Evolutionary conservation across 139 green algal genomes (phyloP).

Genomic region (Tetradesmus obliquus): DNA sequence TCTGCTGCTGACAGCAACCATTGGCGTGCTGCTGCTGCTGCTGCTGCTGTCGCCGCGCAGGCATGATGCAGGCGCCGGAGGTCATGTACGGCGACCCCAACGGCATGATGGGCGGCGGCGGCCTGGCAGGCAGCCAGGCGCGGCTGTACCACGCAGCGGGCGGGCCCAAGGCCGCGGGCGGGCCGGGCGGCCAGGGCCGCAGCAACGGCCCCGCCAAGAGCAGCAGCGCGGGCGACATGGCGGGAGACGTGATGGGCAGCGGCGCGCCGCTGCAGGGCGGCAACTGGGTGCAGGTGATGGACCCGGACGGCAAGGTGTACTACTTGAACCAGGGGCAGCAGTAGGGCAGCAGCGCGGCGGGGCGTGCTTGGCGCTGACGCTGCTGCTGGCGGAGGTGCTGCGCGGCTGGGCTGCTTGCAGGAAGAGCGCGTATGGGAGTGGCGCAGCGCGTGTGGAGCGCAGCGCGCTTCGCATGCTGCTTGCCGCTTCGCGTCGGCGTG

Average conservation of each 20-base stretch:
- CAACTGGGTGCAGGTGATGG: slow-evolving; percentile 48
- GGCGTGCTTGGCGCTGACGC: neutral
- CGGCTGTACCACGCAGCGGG: slow-evolving; percentile 37
- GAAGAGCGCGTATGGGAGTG: neutral
- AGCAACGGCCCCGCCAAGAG: slow-evolving; percentile 18
- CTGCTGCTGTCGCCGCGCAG: neutral
- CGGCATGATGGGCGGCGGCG: neutral
- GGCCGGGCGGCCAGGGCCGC: neutral
- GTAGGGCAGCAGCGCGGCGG: neutral
- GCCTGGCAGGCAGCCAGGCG: slow-evolving; percentile 25
- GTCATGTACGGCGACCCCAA: slow-evolving; percentile 43
- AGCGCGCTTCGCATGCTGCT: too few relatives aligned
- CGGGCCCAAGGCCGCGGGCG: neutral
- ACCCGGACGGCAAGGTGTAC: slow-evolving; percentile 48
- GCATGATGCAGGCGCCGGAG: slow-evolving; percentile 42
- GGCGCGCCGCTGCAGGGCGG: slow-evolving; percentile 16
- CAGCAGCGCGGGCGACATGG: slow-evolving; percentile 14
- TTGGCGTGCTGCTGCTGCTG: neutral
- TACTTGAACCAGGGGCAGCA: slow-evolving; percentile 39
- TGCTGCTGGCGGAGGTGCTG: neutral
- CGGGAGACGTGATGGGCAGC: slow-evolving; percentile 31
- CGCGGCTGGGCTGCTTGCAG: too few relatives aligned
- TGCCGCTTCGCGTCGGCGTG: too few relatives aligned
- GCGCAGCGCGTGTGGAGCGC: neutral
- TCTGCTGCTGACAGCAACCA: neutral